Evolutionary conservation across 192 early-diverging fungal species (phyloP), one percentile per base, ranked within the genome.

Genomic region (Fimicolochytrium jonesii): DNA sequence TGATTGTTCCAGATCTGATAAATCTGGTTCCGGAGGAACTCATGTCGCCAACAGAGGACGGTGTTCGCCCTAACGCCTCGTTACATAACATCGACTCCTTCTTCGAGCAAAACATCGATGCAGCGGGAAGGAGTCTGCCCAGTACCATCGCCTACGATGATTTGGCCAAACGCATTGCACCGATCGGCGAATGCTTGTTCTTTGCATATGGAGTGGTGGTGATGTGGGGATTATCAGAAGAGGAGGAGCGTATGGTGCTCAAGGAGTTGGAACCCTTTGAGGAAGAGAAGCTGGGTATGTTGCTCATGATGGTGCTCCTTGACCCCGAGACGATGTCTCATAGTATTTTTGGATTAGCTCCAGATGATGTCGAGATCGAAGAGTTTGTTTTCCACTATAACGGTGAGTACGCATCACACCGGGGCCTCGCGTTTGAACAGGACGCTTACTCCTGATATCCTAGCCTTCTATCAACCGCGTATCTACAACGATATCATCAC

Each of bases 161-260:
- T 17, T 60, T 74, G 29, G 73, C 73, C 7, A 74, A 74, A 56
- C 58, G 64, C 5, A 74, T 75, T 34, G 59, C 69, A 11, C 69
- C 69, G 11, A 61, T 73, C 23, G 74, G 82, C 31, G 92, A 95
- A 70, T 72, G 91, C 43, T 86, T 95, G 64, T 83, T 88, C 49
- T 95, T 98, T 71, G 92, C 94, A 66, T 95, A 94, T 68, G 92
- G 93, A 33, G 93, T 95, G 6, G 83, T 92, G 13, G 95, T 98
- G 0, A 88, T 98, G 63, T 98, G 95, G 95, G 93, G 93, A 31
- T 90, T 95, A 84, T 81, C 85, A 26, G 86, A 88, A 55, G 68
- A 78, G 22, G 92, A 98, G 59, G 93, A 96, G 56, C 71, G 78
- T 23, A 72, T 78, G 43, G 70, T 95, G 33, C 73, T 98, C 41